Conservation (phyloP, 192 early-diverging fungal genomes). For the Linnemannia zychae region DNA sequence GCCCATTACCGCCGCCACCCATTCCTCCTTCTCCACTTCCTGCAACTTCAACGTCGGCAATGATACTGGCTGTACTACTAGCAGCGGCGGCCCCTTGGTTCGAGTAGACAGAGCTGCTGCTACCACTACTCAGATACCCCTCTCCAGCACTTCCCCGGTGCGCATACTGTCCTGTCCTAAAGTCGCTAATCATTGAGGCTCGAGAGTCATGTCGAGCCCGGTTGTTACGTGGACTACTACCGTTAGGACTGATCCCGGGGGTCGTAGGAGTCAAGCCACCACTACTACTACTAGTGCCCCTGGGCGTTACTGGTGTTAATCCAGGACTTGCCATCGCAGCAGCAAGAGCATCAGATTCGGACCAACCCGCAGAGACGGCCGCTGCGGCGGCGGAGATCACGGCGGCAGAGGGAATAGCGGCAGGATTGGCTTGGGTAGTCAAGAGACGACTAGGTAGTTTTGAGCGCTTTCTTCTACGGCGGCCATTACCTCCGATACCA, state of each 20-base stretch:
- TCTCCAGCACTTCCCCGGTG: not conserved
- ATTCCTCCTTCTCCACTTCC: not conserved
- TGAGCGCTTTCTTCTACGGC: not conserved
- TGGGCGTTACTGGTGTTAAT: not conserved
- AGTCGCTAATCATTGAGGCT: not conserved
- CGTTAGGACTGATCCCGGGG: not conserved
- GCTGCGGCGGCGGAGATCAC: slow-evolving; percentile 42
- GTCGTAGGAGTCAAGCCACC: not conserved
- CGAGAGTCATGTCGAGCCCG: not conserved
- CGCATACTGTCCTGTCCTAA: not conserved
- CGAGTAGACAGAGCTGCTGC: not conserved
- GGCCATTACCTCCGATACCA: slow-evolving; percentile 30
- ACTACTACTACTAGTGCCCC: not conserved
- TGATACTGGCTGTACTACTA: not conserved
- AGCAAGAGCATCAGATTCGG: slow-evolving; percentile 28
- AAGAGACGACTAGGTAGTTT: not conserved
- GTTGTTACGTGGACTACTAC: not conserved
- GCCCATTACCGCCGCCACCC: not conserved
- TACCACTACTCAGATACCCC: not conserved
- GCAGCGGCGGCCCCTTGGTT: not conserved
- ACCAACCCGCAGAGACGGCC: slow-evolving; percentile 36
- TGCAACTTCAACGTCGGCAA: not conserved
- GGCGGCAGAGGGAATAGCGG: slow-evolving; percentile 19
- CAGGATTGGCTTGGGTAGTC: not conserved
- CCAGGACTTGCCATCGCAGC: slow-evolving; percentile 21